phyloP scores from a whole-genome alignment of 768 basidiomycete genomes.

The Lentinula aciculospora region DNA sequence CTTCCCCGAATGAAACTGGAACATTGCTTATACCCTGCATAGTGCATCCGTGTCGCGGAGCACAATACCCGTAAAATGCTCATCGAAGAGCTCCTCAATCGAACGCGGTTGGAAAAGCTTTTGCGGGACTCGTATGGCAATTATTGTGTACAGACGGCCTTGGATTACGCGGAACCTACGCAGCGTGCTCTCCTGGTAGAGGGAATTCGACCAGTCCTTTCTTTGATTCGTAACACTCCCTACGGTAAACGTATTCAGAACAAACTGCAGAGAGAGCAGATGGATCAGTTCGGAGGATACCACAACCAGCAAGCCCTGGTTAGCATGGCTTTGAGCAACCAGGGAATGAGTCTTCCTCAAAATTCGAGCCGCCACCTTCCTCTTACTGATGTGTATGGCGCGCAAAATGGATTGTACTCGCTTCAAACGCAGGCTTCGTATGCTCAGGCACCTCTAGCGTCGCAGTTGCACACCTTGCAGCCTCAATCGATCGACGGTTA shows the following conservation, averaged over 20 bases:
- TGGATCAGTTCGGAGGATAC: conserved; percentile 61
- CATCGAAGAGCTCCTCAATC: conserved; percentile 92
- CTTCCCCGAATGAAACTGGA: not conserved
- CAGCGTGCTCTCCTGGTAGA: conserved; percentile 93
- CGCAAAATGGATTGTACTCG: conserved; percentile 57
- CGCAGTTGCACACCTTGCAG: conserved; percentile 57
- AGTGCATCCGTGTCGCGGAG: conserved; percentile 93
- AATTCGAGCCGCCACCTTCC: conserved; percentile 51
- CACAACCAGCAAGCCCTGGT: conserved; percentile 55
- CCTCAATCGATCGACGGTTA: conserved; percentile 77
- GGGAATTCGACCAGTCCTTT: conserved; percentile 96
- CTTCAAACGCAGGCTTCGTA: conserved; percentile 50
- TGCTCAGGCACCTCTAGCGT: conserved; percentile 48
- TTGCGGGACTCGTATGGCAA: conserved; percentile 95
- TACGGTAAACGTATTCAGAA: conserved; percentile 99
- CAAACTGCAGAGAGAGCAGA: conserved; percentile 93
- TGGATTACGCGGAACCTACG: conserved; percentile 94
- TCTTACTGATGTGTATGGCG: conserved; percentile 60
- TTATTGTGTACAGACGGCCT: conserved; percentile 93
- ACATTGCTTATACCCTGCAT: not conserved
- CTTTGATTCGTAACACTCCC: conserved; percentile 97
- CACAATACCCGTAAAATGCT: conserved; percentile 90
- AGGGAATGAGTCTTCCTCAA: conserved; percentile 41
- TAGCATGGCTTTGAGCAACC: conserved; percentile 53
- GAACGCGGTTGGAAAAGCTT: conserved; percentile 91